Evolutionary conservation across 2,329 filamentous ascomycete genomes (phyloP).

Genomic region (Zasmidium citrigriseum): DNA sequence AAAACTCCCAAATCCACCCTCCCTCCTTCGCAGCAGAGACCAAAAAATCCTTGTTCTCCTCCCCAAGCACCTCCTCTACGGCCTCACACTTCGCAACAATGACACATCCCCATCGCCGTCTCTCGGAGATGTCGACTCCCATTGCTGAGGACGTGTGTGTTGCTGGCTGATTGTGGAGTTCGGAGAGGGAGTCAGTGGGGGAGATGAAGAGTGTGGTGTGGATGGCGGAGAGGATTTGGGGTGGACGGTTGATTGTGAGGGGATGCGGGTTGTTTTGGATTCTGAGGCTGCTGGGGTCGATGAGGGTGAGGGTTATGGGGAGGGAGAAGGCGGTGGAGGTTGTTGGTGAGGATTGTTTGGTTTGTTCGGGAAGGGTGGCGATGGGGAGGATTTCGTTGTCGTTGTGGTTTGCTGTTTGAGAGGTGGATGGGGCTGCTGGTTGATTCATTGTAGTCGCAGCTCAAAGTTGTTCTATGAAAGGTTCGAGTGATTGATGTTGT

Average conservation of each 20-base stretch:
- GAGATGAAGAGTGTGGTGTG: neutral
- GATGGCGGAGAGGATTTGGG: neutral
- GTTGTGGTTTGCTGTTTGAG: too few species aligned
- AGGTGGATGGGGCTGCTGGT: too few species aligned
- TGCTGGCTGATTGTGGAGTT: neutral
- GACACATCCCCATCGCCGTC: conserved; percentile 1
- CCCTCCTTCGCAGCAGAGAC: conserved; percentile 3
- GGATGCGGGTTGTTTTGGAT: neutral
- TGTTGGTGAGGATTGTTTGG: too few species aligned
- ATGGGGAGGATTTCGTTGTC: too few species aligned
- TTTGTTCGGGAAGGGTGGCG: too few species aligned
- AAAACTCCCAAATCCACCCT: conserved; percentile 5
- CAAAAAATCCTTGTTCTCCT: neutral
- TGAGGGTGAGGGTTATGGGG: neutral
- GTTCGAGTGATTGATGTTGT: too few species aligned
- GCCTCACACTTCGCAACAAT: neutral
- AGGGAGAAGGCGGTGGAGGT: neutral
- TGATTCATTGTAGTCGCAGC: neutral
- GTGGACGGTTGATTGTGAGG: neutral
- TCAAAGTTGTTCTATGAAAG: too few species aligned
- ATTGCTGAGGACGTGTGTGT: neutral
- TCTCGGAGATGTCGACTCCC: neutral
- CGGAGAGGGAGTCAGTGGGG: neutral
- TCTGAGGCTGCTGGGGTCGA: neutral
- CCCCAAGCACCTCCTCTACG: neutral